Percentiles rank a stretch among this genome's conserved stretches.
Evolutionary conservation across 2,329 filamentous ascomycete species (phyloP).

Genomic region (Penicillium sp.): DNA sequence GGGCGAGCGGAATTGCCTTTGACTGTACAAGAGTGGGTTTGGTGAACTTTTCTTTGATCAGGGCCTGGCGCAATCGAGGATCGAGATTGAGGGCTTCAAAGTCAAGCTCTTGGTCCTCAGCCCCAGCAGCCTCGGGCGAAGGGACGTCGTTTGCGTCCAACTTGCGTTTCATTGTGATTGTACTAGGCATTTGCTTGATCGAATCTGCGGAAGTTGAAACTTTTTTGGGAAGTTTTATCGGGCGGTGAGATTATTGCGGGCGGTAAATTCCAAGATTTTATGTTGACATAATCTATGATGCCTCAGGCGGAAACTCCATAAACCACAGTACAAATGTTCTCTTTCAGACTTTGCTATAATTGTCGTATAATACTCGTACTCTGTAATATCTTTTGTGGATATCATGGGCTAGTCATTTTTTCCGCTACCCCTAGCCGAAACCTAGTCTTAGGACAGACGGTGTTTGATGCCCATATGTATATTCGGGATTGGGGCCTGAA

Average conservation of each 20-base stretch:
- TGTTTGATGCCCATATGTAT: not conserved
- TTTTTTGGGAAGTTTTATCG: constrained; percentile 33
- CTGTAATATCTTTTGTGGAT: not conserved
- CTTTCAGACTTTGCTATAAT: not conserved
- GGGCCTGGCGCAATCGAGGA: constrained; percentile 76
- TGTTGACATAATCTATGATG: constrained; percentile 1
- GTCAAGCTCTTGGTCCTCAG: constrained; percentile 45
- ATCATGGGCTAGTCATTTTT: not conserved
- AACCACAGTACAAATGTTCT: not conserved
- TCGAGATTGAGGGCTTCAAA: constrained; percentile 82
- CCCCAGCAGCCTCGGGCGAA: constrained; percentile 33
- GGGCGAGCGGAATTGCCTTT: constrained; percentile 79
- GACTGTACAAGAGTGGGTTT: constrained; percentile 86
- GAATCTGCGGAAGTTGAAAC: constrained; percentile 11
- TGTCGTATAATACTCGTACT: too few relatives aligned
- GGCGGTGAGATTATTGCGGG: constrained; percentile 35
- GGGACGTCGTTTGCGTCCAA: constrained; percentile 49
- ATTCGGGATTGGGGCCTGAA: not conserved
- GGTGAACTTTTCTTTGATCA: constrained; percentile 79
- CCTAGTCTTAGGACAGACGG: not conserved
- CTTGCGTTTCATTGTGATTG: constrained; percentile 49
- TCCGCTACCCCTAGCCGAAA: not conserved
- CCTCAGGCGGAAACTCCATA: not conserved
- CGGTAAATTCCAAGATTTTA: constrained; percentile 17
- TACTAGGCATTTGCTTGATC: constrained; percentile 11